Base-by-base conservation (phyloP, 192 early-diverging fungal species). In the Podila minutissima region DNA sequence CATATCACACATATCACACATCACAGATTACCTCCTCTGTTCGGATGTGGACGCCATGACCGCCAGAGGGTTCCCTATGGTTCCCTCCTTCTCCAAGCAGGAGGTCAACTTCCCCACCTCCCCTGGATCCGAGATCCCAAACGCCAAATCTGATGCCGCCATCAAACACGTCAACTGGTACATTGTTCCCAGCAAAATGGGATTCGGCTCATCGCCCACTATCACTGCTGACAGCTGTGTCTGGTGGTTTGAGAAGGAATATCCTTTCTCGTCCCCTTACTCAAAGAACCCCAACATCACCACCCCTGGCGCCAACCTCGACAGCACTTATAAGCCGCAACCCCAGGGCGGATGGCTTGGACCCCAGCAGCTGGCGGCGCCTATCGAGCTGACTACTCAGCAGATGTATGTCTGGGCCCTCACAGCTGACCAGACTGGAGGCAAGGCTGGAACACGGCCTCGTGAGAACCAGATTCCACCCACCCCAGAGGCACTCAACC, bases 271-370 rank as follows among this genome's bases (percentile, higher is more conserved):
- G 13, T 58, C 62, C 33, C 79, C 79, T 15, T 75, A 76, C 28
- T 49, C 83, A 24, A 69, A 70, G 53, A 49, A 78, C 29, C 67
- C 75, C 37, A 74, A 82, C 62, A 70, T 75, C 46, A 68, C 73
- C 7, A 69, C 73, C 3, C 69, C 81, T 33, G 64, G 72, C 28
- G 67, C 58, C 53, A 84, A 82, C 55, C 62, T 68, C 26, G 71
- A 73, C 58, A 78, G 67, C 53, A 78, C 87, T 35, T 82, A 69
- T 33, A 72, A 73, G 59, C 75, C 87, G 17, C 74, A 88, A 63
- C 88, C 87, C 15, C 28, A 35, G 0, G 73, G 72, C 26, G 88
- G 88, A 32, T 89, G 88, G 88, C 64, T 89, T 35, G 83, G 86
- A 3, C 62, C 64, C 1, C 22, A 35, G 15, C 35, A 82, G 68